Percentiles rank a stretch among this genome's conserved stretches.
Evolutionary conservation across 1,139 yeast genomes (phyloP).

Genomic region (Blastobotrys petasosporus): DNA sequence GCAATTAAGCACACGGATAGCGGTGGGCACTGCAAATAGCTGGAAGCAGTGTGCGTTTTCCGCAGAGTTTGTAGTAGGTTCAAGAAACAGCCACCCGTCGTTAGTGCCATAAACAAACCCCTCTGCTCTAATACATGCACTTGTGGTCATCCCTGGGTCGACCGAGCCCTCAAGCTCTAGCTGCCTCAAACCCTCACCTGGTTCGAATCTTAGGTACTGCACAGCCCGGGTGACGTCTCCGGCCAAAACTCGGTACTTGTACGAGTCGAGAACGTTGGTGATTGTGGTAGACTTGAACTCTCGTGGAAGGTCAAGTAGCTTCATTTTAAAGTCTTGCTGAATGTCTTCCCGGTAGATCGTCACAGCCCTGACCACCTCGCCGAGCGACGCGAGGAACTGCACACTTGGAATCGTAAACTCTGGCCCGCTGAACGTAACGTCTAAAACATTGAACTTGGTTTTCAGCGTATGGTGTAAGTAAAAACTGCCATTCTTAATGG

Average conservation of each 20-base stretch:
- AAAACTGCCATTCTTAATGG: slow-evolving; percentile 4
- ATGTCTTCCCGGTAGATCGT: slow-evolving; percentile 4
- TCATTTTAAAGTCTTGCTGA: slow-evolving; percentile 6
- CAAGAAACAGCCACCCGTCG: too few relatives aligned
- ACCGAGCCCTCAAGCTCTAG: background rate
- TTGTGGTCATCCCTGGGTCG: too few relatives aligned
- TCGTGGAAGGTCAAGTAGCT: slow-evolving; percentile 4
- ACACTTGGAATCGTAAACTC: slow-evolving; percentile 11
- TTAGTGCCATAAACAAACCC: too few relatives aligned
- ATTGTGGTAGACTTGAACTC: slow-evolving; percentile 9
- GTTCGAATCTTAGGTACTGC: background rate
- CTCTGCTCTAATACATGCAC: too few relatives aligned
- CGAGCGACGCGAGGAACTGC: slow-evolving; percentile 10
- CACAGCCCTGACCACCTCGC: slow-evolving; percentile 6
- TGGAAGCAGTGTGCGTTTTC: too few relatives aligned
- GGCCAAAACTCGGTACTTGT: background rate
- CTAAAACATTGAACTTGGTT: slow-evolving; percentile 1
- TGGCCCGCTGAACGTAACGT: slow-evolving; percentile 6
- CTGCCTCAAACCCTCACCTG: background rate
- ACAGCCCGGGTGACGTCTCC: slow-evolving; percentile 13
- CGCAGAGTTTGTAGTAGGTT: too few relatives aligned
- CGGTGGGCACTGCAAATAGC: too few relatives aligned
- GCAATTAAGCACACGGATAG: too few relatives aligned
- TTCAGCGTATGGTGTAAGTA: slow-evolving; percentile 1
- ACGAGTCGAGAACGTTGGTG: slow-evolving; percentile 5